Evolutionary conservation across 305 asterid genomes (phyloP), one percentile per base, ranked within the genome.

Genomic region (Fraxinus nigra): DNA sequence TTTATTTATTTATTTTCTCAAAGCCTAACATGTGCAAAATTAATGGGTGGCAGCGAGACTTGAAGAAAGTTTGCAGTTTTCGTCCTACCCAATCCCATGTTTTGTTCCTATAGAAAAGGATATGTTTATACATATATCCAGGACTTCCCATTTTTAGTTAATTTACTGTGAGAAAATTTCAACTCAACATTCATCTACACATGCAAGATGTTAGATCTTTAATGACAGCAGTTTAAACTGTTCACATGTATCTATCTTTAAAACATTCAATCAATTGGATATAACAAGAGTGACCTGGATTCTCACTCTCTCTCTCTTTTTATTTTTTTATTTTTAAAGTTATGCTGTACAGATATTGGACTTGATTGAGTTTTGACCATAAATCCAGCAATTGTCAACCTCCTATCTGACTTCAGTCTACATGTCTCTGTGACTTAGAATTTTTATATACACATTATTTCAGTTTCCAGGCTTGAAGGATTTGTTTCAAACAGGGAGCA

Each of bases 391-490:
- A 24, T 63, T 22, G 33, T 63, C 6, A 3, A 63, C 30, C 14
- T 63, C 33, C 16, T 7, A 63, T 22, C 16, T 22, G 72, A 2
- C 72, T 7, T 20, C 72, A 8, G 72, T 61, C 72, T 4, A 56
- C 6, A 61, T 10, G 22, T 30, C 33, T 14, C 38, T 14, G 18
- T 28, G 40, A 79, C 61, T 84, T 86, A 81, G 54, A 85, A 83
- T 78, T 81, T 69, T 85, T 59, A 79, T 67, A 59, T 81, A 70
- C 86, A 67, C 75, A 79, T 69, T 82, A 65, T 90, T 87, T 85
- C 99, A 94, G 99, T 97, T 89, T 97, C 98, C 86, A 97, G 98
- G 90, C 98, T 97, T 80, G 99, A 94, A 93, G 99, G 99, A 78
- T 97, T 97, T 91, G 98, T 97, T 85, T 97, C 99, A 81, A 97